Base-by-base conservation (phyloP, 257 asterid genomes). In the Linaria vulgaris region DNA sequence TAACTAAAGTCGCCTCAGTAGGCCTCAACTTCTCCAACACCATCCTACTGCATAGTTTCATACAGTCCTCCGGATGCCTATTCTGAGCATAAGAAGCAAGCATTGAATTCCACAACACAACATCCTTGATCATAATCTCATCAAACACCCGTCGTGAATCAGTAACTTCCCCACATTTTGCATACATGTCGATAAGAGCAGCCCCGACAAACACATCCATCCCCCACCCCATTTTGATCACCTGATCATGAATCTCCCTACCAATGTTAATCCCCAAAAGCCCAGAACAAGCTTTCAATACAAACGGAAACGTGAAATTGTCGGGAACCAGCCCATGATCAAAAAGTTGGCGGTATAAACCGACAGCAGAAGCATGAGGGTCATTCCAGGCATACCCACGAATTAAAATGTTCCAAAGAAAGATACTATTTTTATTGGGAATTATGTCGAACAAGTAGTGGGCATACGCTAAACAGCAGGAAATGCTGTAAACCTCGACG, bases 361-460 rank as follows among this genome's bases (percentile, higher is more conserved):
- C 59, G 62, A 85, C 66, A 12, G 88, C 83, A 51, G 65, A 69
- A 60, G 69, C 74, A 41, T 73, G 63, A 1, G 86, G 92, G 12
- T 85, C 92, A 62, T 74, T 78, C 88, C 92, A 85, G 12, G 92
- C 88, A 43, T 85, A 82, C 47, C 80, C 89, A 7, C 87, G 87
- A 65, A 82, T 80, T 54, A 85, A 70, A 62, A 85, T 80, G 69
- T 82, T 85, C 94, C 87, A 82, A 44, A 85, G 83, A 49, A 82
- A 80, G n/a, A 78, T 57, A 30, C 37, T 30, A 67, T 82, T 78
- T 48, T 79, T 62, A 13, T 72, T 80, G 51, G 87, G 78, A 71
- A 78, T 85, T 82, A 38, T 80, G 57, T 80, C 94, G 27, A 85
- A 85, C 85, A 82, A 70, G 3, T 71, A 30, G 69, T 72, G 88